phyloP scores from a whole-genome alignment of 148 eudicot species.

The Spergularia marina region DNA sequence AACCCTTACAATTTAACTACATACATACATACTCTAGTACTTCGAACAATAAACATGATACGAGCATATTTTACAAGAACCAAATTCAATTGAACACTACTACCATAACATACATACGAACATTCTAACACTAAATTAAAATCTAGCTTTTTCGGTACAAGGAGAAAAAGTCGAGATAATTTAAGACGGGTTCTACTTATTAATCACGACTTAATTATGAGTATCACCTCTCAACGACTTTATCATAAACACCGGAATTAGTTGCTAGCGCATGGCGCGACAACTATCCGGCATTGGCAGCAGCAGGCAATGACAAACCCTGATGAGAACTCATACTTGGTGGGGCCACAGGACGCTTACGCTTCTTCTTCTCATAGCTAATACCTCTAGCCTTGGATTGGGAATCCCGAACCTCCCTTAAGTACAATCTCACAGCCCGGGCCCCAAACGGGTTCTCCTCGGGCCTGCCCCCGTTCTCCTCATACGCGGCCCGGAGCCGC shows the following conservation, averaged over 20 bases:
- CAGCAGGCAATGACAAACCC: neutral
- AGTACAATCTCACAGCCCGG: constrained; percentile 51
- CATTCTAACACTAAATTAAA: no score
- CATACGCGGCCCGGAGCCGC: constrained; percentile 55
- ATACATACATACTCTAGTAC: no score
- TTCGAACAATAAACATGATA: no score
- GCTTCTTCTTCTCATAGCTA: constrained; percentile 61
- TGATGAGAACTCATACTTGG: neutral
- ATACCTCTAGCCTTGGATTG: constrained; percentile 62
- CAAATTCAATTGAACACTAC: no score
- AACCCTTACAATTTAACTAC: no score
- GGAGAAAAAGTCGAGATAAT: no score
- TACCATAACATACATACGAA: no score
- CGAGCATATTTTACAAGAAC: no score
- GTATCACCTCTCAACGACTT: neutral
- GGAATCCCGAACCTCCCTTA: constrained; percentile 51
- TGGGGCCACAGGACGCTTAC: constrained; percentile 28
- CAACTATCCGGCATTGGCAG: neutral
- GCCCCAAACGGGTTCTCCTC: constrained; percentile 60
- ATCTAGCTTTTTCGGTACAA: no score
- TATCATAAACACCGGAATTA: no score
- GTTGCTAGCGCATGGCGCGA: no score
- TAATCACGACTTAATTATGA: neutral
- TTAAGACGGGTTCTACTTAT: neutral
- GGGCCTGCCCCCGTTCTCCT: constrained; percentile 53